Base-by-base conservation (phyloP, 257 asterid genomes). In the Jacaranda mimosifolia region DNA sequence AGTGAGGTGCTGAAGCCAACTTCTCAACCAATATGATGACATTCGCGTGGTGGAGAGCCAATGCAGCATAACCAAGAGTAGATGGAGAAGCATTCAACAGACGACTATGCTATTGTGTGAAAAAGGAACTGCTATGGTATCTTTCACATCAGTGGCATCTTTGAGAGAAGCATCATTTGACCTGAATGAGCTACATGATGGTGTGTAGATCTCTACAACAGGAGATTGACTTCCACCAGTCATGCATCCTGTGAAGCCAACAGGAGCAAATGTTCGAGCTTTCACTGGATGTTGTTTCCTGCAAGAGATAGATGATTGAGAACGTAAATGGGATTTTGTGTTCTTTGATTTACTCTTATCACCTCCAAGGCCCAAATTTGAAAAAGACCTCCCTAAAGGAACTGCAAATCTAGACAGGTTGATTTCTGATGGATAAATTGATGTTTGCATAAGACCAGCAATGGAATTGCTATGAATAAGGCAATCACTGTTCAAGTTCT, bases 41-140 rank as follows among this genome's bases (percentile, higher is more conserved):
- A 81, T 91, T 95, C 9, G 98, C 96, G 17, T 89, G 91, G 87
- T 88, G 97, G 45, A 91, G 89, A 75, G 96, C 81, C 84, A 95
- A 83, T 73, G 93, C 97, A 64, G 97, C 91, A 63, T 80, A 46
- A 36, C 97, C 98, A 13, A 93, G 96, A 26, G 97, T 83, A 52
- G 90, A 83, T n/a, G 89, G 80, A 49, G 86, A 81, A n/a, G 90
- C 82, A 59, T 78, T 76, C 79, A 86, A 75, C 77, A 78, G 64
- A 68, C 43, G 70, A 18, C 55, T 18, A 60, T 38, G 80, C 72
- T 53, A 58, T 77, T 63, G 32, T 26, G 32, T 26, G 32, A 26
- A 26, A 26, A 26, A 26, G 32, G 32, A 26, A 26, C 32, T 2
- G 2, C 32, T 26, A 1, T 26, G 32, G 32, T 26, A 71, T 63